phyloP scores from a whole-genome alignment of 257 asterid species.

The Jasminum sambac region DNA sequence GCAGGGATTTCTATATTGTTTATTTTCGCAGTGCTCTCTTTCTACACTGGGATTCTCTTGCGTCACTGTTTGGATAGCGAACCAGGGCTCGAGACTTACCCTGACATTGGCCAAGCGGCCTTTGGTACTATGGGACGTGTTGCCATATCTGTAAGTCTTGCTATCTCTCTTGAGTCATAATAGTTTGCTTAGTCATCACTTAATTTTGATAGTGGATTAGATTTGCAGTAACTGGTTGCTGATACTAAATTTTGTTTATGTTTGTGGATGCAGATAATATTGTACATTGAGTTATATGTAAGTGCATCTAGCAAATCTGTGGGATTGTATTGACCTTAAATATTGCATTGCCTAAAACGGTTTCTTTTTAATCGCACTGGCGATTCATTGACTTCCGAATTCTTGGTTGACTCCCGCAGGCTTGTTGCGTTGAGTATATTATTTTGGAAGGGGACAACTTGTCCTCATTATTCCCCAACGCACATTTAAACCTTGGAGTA shows the following conservation, averaged over 20 bases:
- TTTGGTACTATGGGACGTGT: conserved; percentile 83
- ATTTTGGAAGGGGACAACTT: conserved; percentile 89
- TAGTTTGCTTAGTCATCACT: too few species aligned
- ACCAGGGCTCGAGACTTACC: conserved; percentile 94
- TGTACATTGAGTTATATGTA: conserved; percentile 90
- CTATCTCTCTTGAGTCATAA: not conserved
- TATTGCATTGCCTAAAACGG: not conserved
- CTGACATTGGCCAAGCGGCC: conserved; percentile 98
- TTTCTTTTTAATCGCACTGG: not conserved
- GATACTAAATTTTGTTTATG: conserved; percentile 28
- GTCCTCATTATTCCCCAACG: conserved; percentile 84
- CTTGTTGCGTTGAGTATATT: conserved; percentile 85
- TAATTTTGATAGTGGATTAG: conserved; percentile 1
- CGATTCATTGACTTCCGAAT: not conserved
- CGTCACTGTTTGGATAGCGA: conserved; percentile 86
- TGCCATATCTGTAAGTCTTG: conserved; percentile 69
- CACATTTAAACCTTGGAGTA: conserved; percentile 64
- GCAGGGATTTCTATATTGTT: conserved; percentile 72
- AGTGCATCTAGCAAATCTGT: conserved; percentile 38
- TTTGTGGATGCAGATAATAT: conserved; percentile 66
- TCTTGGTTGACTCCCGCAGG: conserved; percentile 46
- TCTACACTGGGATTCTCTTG: conserved; percentile 86
- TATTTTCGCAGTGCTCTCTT: conserved; percentile 71
- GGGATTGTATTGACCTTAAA: not conserved
- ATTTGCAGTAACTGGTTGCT: conserved; percentile 1